Base-by-base conservation (phyloP, 805 yeast species). In the Suhomyces prunicola region DNA sequence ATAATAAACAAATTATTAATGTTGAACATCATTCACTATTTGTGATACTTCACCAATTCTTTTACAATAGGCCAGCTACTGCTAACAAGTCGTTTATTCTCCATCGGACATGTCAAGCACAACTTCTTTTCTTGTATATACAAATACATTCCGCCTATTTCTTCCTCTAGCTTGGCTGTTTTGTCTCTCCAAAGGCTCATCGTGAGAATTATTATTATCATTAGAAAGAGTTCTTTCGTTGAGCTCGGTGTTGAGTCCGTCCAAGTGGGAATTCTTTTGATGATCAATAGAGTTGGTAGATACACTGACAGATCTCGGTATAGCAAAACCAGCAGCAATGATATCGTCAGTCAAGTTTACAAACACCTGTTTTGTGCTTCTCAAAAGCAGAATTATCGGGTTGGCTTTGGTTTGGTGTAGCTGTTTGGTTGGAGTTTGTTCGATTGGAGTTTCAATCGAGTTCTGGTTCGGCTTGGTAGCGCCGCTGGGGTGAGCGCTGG, bases 261-360 rank as follows among this genome's bases (percentile, higher is more conserved):
- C 46, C 40, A 54, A 39, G 13, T 54, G 54, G 51, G 59, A 42
- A 58, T 53, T 53, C 15, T 31, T 17, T 19, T 50, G 53, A 2
- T 50, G 49, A 15, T 56, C 56, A 5, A 44, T 36, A 1, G 57
- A 46, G 26, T 36, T 64, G 1, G 67, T 60, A 3, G 71, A 71
- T 50, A 50, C 68, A 59, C 76, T 71, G 31, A 78, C 76, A 0
- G 86, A 78, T 47, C 83, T 63, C 1, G 86, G 83, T 4, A 80
- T 77, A 4, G 85, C 83, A 57, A 84, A 68, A n/a, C 85, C 84
- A 47, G 81, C 79, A 12, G 82, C 80, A 48, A 84, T 81, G 15
- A 82, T 70, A 36, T 73, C 75, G 63, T 83, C 87, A 1, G 87
- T 80, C 47, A 79, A 65, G 53, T 71, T 67, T 36, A 78, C 58